Conservation (phyloP, 495 filamentous ascomycete species). For the Neurospora sp. region DNA sequence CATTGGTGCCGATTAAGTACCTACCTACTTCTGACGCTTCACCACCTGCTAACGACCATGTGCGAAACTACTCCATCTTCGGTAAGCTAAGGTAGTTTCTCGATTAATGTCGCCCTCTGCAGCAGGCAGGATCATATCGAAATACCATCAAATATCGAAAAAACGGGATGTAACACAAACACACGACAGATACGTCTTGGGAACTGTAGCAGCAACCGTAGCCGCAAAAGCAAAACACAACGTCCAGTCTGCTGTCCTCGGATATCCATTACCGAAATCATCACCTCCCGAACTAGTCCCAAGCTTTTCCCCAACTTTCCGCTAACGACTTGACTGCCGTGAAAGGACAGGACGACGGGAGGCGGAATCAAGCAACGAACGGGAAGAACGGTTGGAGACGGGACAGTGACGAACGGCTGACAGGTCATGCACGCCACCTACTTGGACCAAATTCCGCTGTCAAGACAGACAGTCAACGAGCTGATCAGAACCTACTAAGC, state of each 20-base stretch:
- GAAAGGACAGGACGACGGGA: not conserved
- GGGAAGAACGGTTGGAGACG: not conserved
- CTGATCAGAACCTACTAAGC: too few species aligned
- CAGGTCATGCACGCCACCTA: too few species aligned
- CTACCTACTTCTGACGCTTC: not conserved
- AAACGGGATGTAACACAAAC: not conserved
- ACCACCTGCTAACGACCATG: not conserved
- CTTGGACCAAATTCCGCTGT: too few species aligned
- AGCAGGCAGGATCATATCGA: not conserved
- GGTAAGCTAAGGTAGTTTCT: not conserved
- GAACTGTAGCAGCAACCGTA: not conserved
- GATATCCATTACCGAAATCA: not conserved
- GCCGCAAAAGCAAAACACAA: not conserved
- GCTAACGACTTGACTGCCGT: not conserved
- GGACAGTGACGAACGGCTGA: too few species aligned
- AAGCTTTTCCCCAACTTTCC: not conserved
- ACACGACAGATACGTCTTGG: not conserved
- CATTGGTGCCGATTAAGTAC: not conserved
- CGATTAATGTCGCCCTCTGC: not conserved
- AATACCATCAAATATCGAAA: not conserved
- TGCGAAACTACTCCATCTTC: not conserved
- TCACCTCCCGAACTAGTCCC: not conserved
- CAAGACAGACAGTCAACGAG: too few species aligned
- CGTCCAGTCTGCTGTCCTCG: not conserved
- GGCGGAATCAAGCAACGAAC: not conserved